Conservation (phyloP, 2,329 filamentous ascomycete genomes). For the Monilinia polystroma region DNA sequence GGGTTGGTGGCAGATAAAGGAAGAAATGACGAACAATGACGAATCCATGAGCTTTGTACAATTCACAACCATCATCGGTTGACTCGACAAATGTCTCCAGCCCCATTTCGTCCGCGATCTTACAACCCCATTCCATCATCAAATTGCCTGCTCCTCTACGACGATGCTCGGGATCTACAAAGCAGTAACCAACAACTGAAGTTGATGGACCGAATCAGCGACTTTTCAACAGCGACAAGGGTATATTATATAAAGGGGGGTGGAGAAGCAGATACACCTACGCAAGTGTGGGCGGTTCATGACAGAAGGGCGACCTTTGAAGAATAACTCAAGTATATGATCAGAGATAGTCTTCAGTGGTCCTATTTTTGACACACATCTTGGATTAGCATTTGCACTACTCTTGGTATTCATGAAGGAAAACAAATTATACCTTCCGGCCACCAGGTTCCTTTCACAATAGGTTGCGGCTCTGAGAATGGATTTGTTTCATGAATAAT, state of each 20-base stretch:
- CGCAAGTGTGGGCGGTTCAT: conserved; percentile 11
- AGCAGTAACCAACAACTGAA: background rate
- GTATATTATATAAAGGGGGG: background rate
- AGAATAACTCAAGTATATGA: background rate
- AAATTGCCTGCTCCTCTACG: background rate
- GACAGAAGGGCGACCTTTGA: background rate
- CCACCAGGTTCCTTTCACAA: background rate
- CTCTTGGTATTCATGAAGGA: background rate
- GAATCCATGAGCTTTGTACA: conserved; percentile 10
- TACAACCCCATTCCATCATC: conserved; percentile 3
- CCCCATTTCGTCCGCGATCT: conserved; percentile 17
- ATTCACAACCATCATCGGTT: background rate
- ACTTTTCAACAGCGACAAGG: rapidly evolving
- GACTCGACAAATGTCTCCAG: conserved; percentile 3
- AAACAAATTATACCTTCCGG: background rate
- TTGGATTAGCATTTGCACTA: background rate
- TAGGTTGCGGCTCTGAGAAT: background rate
- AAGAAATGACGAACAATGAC: conserved; percentile 5
- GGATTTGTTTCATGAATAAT: background rate
- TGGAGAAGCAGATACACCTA: background rate
- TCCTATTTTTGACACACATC: background rate
- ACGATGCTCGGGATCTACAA: conserved; percentile 4
- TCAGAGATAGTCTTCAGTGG: background rate
- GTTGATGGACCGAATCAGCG: background rate
- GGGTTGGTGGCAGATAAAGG: background rate